Evolutionary conservation across 2,329 filamentous ascomycete species (phyloP).

Genomic region (Hysterium pulicare): DNA sequence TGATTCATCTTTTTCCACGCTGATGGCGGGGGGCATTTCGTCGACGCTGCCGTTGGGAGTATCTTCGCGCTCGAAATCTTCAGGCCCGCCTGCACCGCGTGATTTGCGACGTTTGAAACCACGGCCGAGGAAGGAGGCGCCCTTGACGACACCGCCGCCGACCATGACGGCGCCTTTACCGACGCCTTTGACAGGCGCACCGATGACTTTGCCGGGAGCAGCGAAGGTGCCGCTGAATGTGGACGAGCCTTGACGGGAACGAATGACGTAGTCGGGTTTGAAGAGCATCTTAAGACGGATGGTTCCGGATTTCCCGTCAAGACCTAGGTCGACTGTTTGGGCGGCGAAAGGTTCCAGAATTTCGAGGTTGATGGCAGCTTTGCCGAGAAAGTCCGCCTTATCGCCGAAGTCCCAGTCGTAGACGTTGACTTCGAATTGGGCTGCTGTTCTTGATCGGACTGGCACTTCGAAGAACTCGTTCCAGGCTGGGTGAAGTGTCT

Average conservation of each 20-base stretch:
- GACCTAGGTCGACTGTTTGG: conserved; percentile 67
- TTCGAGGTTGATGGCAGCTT: conserved; percentile 70
- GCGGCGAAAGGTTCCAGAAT: conserved; percentile 80
- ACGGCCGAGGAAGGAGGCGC: conserved; percentile 84
- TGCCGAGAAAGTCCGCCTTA: conserved; percentile 87
- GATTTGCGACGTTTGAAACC: conserved; percentile 74
- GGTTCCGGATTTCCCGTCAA: conserved; percentile 87
- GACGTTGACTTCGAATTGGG: conserved; percentile 77
- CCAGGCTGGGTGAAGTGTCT: conserved; percentile 91
- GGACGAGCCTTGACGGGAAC: conserved; percentile 82
- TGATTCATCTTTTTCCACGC: conserved; percentile 22
- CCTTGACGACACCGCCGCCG: conserved; percentile 79
- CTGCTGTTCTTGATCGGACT: conserved; percentile 77
- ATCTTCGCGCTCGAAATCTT: conserved; percentile 41
- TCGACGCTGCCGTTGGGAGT: conserved; percentile 39
- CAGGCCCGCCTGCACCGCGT: conserved; percentile 41
- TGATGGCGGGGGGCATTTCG: conserved; percentile 27
- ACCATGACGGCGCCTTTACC: conserved; percentile 70
- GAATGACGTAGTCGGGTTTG: conserved; percentile 85
- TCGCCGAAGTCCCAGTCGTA: conserved; percentile 98
- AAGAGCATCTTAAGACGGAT: conserved; percentile 84
- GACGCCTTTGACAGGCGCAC: conserved; percentile 90
- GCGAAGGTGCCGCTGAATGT: conserved; percentile 92
- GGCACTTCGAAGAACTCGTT: conserved; percentile 91
- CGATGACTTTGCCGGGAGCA: conserved; percentile 82